Percentiles rank a stretch among this genome's conserved stretches.
Evolutionary conservation across 2,329 filamentous ascomycete species (phyloP).

Genomic region (Pyricularia sp.): DNA sequence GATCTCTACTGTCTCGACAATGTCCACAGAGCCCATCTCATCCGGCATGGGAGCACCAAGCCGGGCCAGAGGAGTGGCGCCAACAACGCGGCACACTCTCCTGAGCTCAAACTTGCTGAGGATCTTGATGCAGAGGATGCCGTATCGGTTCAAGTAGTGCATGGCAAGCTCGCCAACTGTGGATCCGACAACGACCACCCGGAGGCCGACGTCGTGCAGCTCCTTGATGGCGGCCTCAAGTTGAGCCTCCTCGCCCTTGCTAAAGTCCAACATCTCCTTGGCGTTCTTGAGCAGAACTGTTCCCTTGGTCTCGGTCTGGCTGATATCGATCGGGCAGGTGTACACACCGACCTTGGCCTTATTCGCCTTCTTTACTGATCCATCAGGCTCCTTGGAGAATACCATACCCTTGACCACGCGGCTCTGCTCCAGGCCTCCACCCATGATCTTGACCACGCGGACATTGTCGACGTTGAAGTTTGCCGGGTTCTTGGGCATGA

Average conservation of each 20-base stretch:
- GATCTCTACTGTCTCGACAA: constrained; percentile 96
- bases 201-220: constrained; percentile 81
- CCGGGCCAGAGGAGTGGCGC: constrained; percentile 88
- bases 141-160: constrained; percentile 96
- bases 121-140: constrained; percentile 91
- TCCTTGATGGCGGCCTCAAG: constrained; percentile 89
- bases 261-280: constrained; percentile 98
- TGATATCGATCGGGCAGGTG: constrained; percentile 89
- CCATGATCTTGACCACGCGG: constrained; percentile 99
- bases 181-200: constrained; percentile 82
- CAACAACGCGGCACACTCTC: constrained; percentile 87
- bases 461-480: constrained; percentile 99
- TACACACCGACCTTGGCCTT: constrained; percentile 96
- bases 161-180: constrained; percentile 92
- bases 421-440: constrained; percentile 86
- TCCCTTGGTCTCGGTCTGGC: constrained; percentile 97
- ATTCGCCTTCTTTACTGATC: constrained; percentile 74
- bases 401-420: constrained; percentile 97
- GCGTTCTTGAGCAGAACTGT: constrained; percentile 94
- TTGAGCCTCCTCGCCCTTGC: constrained; percentile 87
- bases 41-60: constrained; percentile 98
- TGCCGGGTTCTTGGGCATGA: constrained; percentile 85
- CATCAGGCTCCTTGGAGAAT: constrained; percentile 90
- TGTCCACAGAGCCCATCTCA: constrained; percentile 89
- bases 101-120: constrained; percentile 97